Conservation (phyloP, 306 rosid species). For the Hippophae rhamnoides region DNA sequence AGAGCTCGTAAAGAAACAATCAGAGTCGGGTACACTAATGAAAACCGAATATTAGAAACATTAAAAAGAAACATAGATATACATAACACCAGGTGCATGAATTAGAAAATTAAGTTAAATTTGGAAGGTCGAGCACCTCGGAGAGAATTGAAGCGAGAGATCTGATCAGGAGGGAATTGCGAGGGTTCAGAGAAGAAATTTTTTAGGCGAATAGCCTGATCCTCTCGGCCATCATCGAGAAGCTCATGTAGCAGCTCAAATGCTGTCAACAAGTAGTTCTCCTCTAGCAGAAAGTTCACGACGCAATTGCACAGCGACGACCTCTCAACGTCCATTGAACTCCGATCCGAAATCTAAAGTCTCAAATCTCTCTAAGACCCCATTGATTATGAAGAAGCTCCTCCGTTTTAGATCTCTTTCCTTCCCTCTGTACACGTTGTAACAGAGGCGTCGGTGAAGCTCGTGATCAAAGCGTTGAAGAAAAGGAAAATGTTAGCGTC, state of each 20-base stretch:
- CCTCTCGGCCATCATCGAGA: slow-evolving; percentile 77
- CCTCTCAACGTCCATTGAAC: slow-evolving; percentile 73
- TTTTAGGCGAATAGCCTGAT: slow-evolving; percentile 91
- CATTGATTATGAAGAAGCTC: slow-evolving; percentile 29
- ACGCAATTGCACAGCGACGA: slow-evolving; percentile 98
- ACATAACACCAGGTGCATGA: neutral
- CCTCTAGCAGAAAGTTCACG: slow-evolving; percentile 88
- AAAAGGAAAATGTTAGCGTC: neutral
- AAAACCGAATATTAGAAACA: no score
- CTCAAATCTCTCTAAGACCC: slow-evolving; percentile 21
- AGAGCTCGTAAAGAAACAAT: no score
- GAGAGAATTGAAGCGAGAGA: slow-evolving; percentile 76
- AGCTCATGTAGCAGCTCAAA: slow-evolving; percentile 99
- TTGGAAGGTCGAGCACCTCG: slow-evolving; percentile 37
- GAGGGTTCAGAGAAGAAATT: slow-evolving; percentile 66
- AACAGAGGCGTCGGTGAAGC: neutral
- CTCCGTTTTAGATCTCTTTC: slow-evolving; percentile 24
- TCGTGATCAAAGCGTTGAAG: neutral
- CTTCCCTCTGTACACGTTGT: neutral
- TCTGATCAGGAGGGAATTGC: slow-evolving; percentile 77
- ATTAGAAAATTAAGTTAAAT: neutral
- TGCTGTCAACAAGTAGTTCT: slow-evolving; percentile 81
- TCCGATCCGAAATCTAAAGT: slow-evolving; percentile 20
- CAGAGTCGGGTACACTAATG: no score
- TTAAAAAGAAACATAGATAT: neutral